Base-by-base conservation (phyloP, 345 rosid genomes). In the Lepidium sativum region DNA sequence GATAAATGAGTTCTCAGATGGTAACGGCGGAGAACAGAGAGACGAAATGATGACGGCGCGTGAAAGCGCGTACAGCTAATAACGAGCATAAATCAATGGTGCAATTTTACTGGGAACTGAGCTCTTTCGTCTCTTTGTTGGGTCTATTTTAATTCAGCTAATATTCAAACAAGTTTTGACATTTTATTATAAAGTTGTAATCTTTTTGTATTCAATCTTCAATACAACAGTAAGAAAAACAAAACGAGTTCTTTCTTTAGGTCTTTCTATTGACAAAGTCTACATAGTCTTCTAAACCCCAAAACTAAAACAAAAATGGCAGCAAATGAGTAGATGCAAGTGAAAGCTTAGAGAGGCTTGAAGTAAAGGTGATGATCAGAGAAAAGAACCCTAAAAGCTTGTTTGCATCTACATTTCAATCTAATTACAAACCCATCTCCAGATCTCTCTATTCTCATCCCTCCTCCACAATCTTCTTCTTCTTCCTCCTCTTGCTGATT, bases 391-490 rank as follows among this genome's bases (percentile, higher is more conserved):
- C 71, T 72, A 50, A 15, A 72, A 58, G 76, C 71, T 21, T 32
- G 47, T 33, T 17, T 57, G 71, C 76, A 72, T 21, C 49, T 49
- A 58, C 76, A 72, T 71, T 72, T 72, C 60, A 72, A 42, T 41
- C 71, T 54, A 50, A 72, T 72, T 34, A 72, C 40, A 35, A 15
- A 72, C 2, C 76, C 76, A 32, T 72, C 76, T 65, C 76, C 76
- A 34, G 71, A 72, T 65, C 76, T 72, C 41, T 72, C 76, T 72
- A 65, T 72, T 60, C 76, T 72, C 76, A 72, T 72, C 44, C 71
- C 76, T 65, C 67, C 71, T 72, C 61, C 71, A 57, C 66, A 57
- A 13, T 32, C 60, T 53, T 58, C 76, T 48, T 60, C 42, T 7
- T 23, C 32, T 6, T 45, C 31, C 12, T 66, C 42, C 29, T 70